Percentiles rank a stretch among this genome's conserved stretches.
phyloP scores from a whole-genome alignment of 257 asterid genomes.

The Ehretia macrophylla region DNA sequence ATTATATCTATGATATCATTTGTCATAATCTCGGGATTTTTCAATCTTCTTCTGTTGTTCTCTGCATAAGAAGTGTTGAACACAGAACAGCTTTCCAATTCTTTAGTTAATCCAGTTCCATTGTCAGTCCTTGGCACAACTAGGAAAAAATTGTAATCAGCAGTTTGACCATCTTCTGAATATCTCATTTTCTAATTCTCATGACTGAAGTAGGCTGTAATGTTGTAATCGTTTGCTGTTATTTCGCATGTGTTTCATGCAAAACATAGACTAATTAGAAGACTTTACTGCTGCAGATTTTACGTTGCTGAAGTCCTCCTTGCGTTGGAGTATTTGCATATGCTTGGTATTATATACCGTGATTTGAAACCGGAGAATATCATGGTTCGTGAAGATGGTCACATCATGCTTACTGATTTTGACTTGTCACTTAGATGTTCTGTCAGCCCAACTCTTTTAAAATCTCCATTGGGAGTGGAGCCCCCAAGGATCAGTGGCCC shows the following conservation, averaged over 20 bases:
- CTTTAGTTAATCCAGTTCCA: too few relatives aligned
- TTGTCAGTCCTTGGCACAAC: too few relatives aligned
- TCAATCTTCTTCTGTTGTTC: too few relatives aligned
- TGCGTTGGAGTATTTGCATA: conserved; percentile 86
- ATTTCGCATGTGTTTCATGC: not conserved
- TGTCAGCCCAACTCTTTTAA: conserved; percentile 70
- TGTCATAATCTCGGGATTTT: too few relatives aligned
- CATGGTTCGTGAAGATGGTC: conserved; percentile 89
- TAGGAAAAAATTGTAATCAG: too few relatives aligned
- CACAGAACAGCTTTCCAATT: too few relatives aligned
- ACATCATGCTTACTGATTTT: conserved; percentile 87
- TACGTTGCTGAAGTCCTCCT: conserved; percentile 95
- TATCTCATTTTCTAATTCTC: too few relatives aligned
- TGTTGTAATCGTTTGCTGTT: too few relatives aligned
- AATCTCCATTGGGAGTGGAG: conserved; percentile 40
- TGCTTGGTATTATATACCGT: conserved; percentile 89
- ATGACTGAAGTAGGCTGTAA: too few relatives aligned
- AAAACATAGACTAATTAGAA: not conserved
- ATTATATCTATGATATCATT: too few relatives aligned
- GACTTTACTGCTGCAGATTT: conserved; percentile 39
- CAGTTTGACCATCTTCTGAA: too few relatives aligned
- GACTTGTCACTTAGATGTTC: conserved; percentile 89
- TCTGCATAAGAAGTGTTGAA: too few relatives aligned
- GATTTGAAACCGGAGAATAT: conserved; percentile 88
- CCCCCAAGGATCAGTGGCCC: conserved; percentile 85